A percentile compares a stretch with the other conserved stretches of the same genome.
Evolutionary conservation across 305 asterid genomes (phyloP).

Genomic region (Stenogyne calaminthoides): DNA sequence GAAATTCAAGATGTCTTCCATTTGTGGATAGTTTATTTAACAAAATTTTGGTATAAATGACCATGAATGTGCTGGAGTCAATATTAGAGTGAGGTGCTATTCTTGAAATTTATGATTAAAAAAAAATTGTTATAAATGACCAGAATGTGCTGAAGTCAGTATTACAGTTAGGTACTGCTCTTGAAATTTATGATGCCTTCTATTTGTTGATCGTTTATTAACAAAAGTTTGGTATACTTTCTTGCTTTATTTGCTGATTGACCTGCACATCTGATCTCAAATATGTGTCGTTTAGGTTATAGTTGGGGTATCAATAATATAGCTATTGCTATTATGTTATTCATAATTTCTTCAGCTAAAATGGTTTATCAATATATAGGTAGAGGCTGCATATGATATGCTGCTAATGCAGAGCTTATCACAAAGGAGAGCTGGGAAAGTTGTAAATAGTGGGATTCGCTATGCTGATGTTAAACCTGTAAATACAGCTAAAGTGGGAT

Average conservation of each 20-base stretch:
- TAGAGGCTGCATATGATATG: conserved; percentile 97
- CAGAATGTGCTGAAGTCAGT: neutral
- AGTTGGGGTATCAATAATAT: neutral
- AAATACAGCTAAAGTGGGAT: conserved; percentile 54
- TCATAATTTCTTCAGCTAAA: conserved; percentile 28
- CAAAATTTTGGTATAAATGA: neutral
- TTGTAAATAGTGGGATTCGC: conserved; percentile 69
- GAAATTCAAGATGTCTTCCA: neutral
- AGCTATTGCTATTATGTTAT: conserved; percentile 13
- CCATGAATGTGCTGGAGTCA: neutral
- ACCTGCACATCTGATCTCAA: neutral
- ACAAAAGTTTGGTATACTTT: neutral
- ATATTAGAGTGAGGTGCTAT: neutral
- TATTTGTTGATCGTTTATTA: neutral
- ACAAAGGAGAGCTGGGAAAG: conserved; percentile 92
- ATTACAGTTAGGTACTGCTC: neutral
- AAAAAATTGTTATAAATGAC: neutral
- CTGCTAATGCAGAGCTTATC: conserved; percentile 94
- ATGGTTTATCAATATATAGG: conserved; percentile 50
- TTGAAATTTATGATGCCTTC: neutral
- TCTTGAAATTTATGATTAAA: neutral
- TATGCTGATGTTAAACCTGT: conserved; percentile 91
- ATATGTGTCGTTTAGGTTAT: neutral
- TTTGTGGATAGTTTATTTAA: neutral
- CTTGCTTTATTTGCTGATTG: neutral